Base-by-base conservation (phyloP, 306 rosid genomes). In the Citrullus mucosospermus region DNA sequence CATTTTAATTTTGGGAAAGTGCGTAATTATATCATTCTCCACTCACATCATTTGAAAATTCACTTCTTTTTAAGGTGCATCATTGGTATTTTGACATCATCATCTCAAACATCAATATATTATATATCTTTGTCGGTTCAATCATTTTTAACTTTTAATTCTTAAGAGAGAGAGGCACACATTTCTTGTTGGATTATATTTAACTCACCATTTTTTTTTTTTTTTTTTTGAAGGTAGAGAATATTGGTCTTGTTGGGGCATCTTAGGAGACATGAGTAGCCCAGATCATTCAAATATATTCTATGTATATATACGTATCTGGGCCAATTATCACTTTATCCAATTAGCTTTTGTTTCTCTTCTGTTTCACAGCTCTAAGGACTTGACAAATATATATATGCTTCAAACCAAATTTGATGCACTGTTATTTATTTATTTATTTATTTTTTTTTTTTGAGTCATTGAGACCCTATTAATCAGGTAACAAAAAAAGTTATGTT, bases 161-260 rank as follows among this genome's bases (percentile, higher is more conserved):
- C 18, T 43, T 2, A n/a, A 46, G 8, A 48, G 5, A 25, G 54
- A 69, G 25, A 20, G n/a, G n/a, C 71, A 4, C 34, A 67, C 16
- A 48, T 67, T 67, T 67, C 53, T 43, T 39, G 18, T 69, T 41
- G 36, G 18, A 41, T 44, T 20, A 13, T 69, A 9, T 8, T 25
- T 60, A 60, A 16, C 56, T 60, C 12, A 63, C 69, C 20, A 63
- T 34, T 34, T 8, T 34, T 65, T 36, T 15, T 4, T 60, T 60
- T 9, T 34, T 17, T 17, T 38, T 39, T 66, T n/a, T n/a, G n/a
- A 66, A 66, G 50, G 72, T 66, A 51, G 48, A 66, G 72, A 66
- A 69, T 69, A 69, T 69, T 41, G 75, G 75, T 69, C 55, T 69
- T 69, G 54, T 69, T 69, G 53, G 75, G 75, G 75, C 17, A 69